Evolutionary conservation across 805 yeast species (phyloP).

Genomic region (Kodamaea neixiangensis): DNA sequence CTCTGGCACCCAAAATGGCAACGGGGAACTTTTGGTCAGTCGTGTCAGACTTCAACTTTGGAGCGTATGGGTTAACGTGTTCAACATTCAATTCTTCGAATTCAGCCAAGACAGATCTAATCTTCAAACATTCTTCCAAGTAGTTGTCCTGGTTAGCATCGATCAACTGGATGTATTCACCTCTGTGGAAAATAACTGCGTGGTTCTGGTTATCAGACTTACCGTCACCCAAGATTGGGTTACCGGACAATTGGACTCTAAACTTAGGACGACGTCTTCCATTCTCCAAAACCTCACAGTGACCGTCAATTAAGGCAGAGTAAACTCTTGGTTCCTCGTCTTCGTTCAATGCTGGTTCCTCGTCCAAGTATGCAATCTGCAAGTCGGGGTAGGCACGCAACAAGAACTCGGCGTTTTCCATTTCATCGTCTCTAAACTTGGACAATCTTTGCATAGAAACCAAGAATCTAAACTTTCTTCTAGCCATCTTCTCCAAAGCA

Average conservation of each 20-base stretch:
- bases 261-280: constrained; percentile 71
- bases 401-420: constrained; percentile 78
- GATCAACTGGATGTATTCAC: constrained; percentile 80
- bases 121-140: constrained; percentile 80
- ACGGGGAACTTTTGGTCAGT: constrained; percentile 58
- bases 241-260: constrained; percentile 77
- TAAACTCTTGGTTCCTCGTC: constrained; percentile 72
- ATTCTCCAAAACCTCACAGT: constrained; percentile 62
- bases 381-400: constrained; percentile 82
- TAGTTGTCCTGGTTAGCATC: constrained; percentile 90
- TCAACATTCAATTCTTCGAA: constrained; percentile 77
- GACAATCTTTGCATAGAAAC: constrained; percentile 87
- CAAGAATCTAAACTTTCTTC: constrained; percentile 77
- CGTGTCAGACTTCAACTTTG: constrained; percentile 60
- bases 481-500: constrained; percentile 87
- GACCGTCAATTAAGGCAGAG: constrained; percentile 80
- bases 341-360: constrained; percentile 76
- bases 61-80: constrained; percentile 81
- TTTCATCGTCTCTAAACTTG: constrained; percentile 69
- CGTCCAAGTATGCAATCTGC: constrained; percentile 91
- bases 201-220: constrained; percentile 87
- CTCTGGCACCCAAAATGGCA: constrained; percentile 86
- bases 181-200: constrained; percentile 76
- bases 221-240: constrained; percentile 87
- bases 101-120: constrained; percentile 79